These are phyloP conservation scores for Lecanicillium sp. DNA, from an alignment of 2,329 filamentous ascomycete genomes.

Conservation along the genomic window DNA sequence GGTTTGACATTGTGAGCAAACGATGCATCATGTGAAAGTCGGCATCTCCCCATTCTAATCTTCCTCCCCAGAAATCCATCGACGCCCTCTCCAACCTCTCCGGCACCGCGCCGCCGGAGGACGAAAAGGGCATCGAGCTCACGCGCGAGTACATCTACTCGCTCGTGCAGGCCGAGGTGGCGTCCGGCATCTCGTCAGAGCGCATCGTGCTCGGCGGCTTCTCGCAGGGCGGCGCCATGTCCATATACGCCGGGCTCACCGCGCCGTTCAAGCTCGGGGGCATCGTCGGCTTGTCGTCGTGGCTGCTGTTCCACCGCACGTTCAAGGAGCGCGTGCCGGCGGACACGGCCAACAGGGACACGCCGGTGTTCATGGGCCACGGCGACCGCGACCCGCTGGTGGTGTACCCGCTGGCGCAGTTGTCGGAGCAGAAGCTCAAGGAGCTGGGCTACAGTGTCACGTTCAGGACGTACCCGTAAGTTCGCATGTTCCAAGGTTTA, in stretches of 20 bases:
- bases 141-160: conserved; percentile 68
- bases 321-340: conserved; percentile 38
- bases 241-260: conserved; percentile 74
- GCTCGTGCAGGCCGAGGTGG: conserved; percentile 73
- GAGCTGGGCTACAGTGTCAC: conserved; percentile 66
- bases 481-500: neutral
- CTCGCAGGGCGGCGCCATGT: conserved; percentile 82
- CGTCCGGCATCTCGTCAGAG: conserved; percentile 69
- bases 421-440: conserved; percentile 61
- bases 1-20: conserved; percentile 79
- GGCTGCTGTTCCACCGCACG: conserved; percentile 58
- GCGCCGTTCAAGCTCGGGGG: conserved; percentile 70
- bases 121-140: conserved; percentile 67
- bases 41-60: neutral
- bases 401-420: conserved; percentile 58
- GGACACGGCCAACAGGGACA: conserved; percentile 48
- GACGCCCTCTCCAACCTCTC: conserved; percentile 28
- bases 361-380: conserved; percentile 79
- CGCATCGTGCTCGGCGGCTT: conserved; percentile 84
- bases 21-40: neutral
- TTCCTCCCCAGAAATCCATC: conserved; percentile 25
- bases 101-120: conserved; percentile 37
- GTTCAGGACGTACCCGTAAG: conserved; percentile 70
- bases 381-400: conserved; percentile 71
- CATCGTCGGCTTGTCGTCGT: conserved; percentile 79